Base-by-base conservation (phyloP, 2,329 filamentous ascomycete genomes). In the Clarireedia paspali region DNA sequence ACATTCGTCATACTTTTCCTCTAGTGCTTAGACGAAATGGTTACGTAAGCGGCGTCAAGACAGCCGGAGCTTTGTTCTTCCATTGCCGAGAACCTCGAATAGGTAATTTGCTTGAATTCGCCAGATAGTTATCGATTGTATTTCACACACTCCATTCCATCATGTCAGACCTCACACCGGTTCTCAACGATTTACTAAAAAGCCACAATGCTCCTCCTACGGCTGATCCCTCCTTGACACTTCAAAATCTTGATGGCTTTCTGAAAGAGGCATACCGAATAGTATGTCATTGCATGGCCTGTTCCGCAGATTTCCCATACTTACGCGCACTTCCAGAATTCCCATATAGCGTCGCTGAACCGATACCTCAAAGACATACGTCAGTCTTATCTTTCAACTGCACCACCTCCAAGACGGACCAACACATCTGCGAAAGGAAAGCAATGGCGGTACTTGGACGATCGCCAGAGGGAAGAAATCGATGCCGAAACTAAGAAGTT, bases 231-330 rank as follows among this genome's bases (percentile, higher is more conserved):
- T 61, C 65, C 23, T 54, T 68, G 34, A 62, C 62, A 56, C 64
- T 76, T 49, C 74, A 79, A 62, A 78, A 72, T 63, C 80, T 94
- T 50, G 89, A 96, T 70, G 87, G 88, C 66, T 99, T 97, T 69
- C 76, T 97, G 36, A 91, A 92, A 68, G 92, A 97, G 73, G 94
- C 94, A 53, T 94, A 95, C 73, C 83, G 87, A 69, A 96, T 97
- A 71, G 91, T 95, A 75, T 67, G 80, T 60, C 64, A 62, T 59
- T 62, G 51, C 56, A 36, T 46, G 47, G 53, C 52, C 50, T 39
- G 26, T 39, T 34, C 36, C 47, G 55, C 26, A 14, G 42, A 55
- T 55, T 55, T 60, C 61, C 66, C 26, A 9, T 67, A 57, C 65
- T 61, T 51, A 59, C 26, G 14, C 27, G 17, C 20, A 46, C 57